A percentile compares a stretch with the other conserved stretches of the same genome.
These are phyloP conservation scores for Fusarium sp. DNA, from an alignment of 2,329 filamentous ascomycete species.

Conservation along the genomic window DNA sequence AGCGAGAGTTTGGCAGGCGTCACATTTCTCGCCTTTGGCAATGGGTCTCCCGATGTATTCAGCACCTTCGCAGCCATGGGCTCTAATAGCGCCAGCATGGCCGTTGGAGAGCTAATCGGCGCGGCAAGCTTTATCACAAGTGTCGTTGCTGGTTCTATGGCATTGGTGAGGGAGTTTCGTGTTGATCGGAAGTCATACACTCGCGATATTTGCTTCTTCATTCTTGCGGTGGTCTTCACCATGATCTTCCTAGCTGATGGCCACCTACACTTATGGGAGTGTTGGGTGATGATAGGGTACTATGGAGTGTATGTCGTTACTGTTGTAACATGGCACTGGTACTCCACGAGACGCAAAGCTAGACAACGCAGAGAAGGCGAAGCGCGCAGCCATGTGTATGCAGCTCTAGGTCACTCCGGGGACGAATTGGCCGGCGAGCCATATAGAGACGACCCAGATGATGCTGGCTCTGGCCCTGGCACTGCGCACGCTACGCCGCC, in stretches of 20 bases:
- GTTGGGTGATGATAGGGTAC: slow-evolving; percentile 86
- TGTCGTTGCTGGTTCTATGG: slow-evolving; percentile 97
- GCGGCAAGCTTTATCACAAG: slow-evolving; percentile 96
- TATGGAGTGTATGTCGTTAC: slow-evolving; percentile 90
- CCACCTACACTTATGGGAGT: slow-evolving; percentile 87
- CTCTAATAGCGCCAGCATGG: slow-evolving; percentile 96
- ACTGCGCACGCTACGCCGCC: slow-evolving; percentile 24
- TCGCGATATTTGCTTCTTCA: slow-evolving; percentile 91
- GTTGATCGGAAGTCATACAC: slow-evolving; percentile 91
- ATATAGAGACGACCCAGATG: slow-evolving; percentile 70
- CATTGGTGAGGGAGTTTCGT: slow-evolving; percentile 91
- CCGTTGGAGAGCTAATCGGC: slow-evolving; percentile 92
- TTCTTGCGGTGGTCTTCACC: slow-evolving; percentile 84
- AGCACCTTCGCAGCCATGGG: slow-evolving; percentile 98
- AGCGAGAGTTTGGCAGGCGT: slow-evolving; percentile 97
- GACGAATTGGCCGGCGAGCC: slow-evolving; percentile 65
- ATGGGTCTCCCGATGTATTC: slow-evolving; percentile 97
- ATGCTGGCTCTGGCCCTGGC: slow-evolving; percentile 36
- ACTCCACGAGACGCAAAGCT: slow-evolving; percentile 69
- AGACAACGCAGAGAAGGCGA: slow-evolving; percentile 73
- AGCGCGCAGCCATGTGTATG: slow-evolving; percentile 78
- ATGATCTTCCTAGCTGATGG: slow-evolving; percentile 90
- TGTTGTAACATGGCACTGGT: slow-evolving; percentile 94
- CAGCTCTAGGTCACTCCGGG: slow-evolving; percentile 56
- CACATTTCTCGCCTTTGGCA: slow-evolving; percentile 95